Base-by-base conservation (phyloP, 805 yeast species). In the Lachancea sp. region DNA sequence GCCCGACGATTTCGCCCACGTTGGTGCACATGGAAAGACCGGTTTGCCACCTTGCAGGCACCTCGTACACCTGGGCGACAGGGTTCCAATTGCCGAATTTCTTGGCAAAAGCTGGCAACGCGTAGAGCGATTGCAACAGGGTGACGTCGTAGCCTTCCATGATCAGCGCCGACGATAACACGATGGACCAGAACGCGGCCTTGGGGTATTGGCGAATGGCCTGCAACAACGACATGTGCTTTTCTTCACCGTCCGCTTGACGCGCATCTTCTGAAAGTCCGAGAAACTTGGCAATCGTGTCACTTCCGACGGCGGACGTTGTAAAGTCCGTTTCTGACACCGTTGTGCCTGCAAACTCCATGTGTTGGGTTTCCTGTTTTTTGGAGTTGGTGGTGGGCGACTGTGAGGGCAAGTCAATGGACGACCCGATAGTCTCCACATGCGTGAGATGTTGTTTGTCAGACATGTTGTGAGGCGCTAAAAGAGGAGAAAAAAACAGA, bases 141-240 rank as follows among this genome's bases (percentile, higher is more conserved):
- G 59, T 60, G 35, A 63, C 57, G 52, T 73, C 77, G 58, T 70
- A 73, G 37, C 77, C 78, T 45, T 69, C 74, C 77, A 72, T 72
- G 42, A 73, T 55, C 41, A 74, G 63, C 34, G 73, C 70, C 8
- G 69, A 49, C 10, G 74, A 65, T 42, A 74, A 56, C 36, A 72
- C 60, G 20, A 71, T 51, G 3, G 76, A 68, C 79, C 78, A 74
- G 47, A 68, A 49, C 38, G 67, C 67, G 17, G 77, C 77, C 45
- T 58, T 61, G 13, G 74, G 75, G 53, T 71, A 70, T 29, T 65
- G 65, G 45, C 55, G 62, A 29, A 71, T 31, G 30, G 71, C 75
- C 38, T 68, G 65, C 18, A 50, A n/a, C 18, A 60, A 49, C 7
- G 61, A 47, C 52, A 62, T 52, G 34, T 49, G 47, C 34, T 53